Percentiles rank a stretch among this genome's conserved stretches.
phyloP scores from a whole-genome alignment of 306 rosid genomes.

The Cercis canadensis region DNA sequence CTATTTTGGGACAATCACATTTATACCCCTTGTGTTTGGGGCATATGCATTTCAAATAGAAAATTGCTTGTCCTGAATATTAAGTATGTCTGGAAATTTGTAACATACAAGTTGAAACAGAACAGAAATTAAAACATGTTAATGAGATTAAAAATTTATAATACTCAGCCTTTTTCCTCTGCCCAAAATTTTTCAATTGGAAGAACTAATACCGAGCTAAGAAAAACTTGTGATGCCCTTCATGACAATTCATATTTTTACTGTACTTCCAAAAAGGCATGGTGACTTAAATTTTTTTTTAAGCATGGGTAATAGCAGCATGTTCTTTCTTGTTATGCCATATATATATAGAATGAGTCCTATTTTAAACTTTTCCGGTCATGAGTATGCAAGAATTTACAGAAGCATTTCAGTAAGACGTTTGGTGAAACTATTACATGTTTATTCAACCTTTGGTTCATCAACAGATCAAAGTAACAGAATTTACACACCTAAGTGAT shows the following conservation, averaged over 20 bases:
- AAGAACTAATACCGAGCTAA: neutral
- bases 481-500: slow-evolving; percentile 78
- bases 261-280: neutral
- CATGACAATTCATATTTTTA: neutral
- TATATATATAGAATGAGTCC: slow-evolving; percentile 8
- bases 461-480: slow-evolving; percentile 31
- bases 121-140: neutral
- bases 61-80: neutral
- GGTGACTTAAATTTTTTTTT: no score
- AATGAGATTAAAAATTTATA: slow-evolving; percentile 15
- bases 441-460: slow-evolving; percentile 9
- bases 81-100: neutral
- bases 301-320: neutral
- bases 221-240: neutral
- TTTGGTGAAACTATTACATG: slow-evolving; percentile 27
- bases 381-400: slow-evolving; percentile 15
- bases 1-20: neutral
- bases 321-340: slow-evolving; percentile 17
- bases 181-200: neutral
- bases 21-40: neutral
- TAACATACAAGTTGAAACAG: slow-evolving; percentile 6
- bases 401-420: slow-evolving; percentile 20
- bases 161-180: neutral
- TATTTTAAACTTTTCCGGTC: neutral
- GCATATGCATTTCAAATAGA: slow-evolving; percentile 15